Evolutionary conservation across 345 rosid genomes (phyloP).

Genomic region (Clarkia xantiana): DNA sequence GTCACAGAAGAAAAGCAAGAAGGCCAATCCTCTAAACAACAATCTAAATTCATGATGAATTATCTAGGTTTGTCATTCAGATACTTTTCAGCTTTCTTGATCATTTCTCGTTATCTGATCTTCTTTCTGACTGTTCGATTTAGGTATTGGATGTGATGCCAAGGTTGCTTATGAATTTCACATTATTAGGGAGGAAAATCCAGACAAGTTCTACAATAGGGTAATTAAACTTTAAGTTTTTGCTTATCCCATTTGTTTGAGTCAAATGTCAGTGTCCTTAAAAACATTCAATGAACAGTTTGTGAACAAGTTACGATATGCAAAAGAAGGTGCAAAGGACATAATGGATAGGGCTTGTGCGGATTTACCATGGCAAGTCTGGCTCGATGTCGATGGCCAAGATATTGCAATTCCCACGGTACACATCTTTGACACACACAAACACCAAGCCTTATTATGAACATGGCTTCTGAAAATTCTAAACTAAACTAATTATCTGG

Average conservation of each 20-base stretch:
- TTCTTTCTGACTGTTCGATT: neutral
- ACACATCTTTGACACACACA: conserved; percentile 8
- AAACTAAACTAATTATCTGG: too few species aligned
- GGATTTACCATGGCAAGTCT: conserved; percentile 79
- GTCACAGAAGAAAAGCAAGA: conserved; percentile 45
- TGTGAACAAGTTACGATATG: conserved; percentile 80
- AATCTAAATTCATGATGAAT: conserved; percentile 65
- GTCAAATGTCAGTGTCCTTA: too few species aligned
- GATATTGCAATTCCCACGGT: conserved; percentile 86
- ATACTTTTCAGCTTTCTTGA: neutral
- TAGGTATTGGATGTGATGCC: conserved; percentile 85
- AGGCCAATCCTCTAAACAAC: conserved; percentile 21
- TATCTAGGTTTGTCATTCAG: conserved; percentile 44
- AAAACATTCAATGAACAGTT: conserved; percentile 20
- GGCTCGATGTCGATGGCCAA: conserved; percentile 70
- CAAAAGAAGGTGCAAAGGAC: conserved; percentile 79
- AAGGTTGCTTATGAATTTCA: conserved; percentile 81
- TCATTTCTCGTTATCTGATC: too few species aligned
- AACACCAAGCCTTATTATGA: too few species aligned
- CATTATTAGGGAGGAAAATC: conserved; percentile 63
- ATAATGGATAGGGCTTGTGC: conserved; percentile 76
- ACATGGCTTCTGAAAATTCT: too few species aligned
- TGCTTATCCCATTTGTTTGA: too few species aligned
- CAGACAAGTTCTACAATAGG: conserved; percentile 72
- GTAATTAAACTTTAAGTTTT: conserved; percentile 9